A percentile compares a stretch with the other conserved stretches of the same genome.
phyloP scores from a whole-genome alignment of 345 rosid genomes.

The Gossypium arboreum region DNA sequence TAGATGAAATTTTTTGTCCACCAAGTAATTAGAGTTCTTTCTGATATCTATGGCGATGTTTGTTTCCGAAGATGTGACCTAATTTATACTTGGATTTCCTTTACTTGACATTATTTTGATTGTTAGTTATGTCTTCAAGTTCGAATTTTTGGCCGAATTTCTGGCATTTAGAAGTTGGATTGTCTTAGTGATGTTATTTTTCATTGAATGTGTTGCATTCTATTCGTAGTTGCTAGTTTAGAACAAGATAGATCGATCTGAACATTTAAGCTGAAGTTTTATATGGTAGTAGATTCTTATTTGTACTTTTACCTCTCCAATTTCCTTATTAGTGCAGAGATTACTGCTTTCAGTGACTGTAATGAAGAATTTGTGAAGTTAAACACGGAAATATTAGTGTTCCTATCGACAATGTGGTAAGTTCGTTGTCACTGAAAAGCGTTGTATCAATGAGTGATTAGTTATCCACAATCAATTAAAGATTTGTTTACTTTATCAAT shows the following conservation, averaged over 20 bases:
- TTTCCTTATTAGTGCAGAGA: constrained; percentile 46
- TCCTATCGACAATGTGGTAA: constrained; percentile 92
- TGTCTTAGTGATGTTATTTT: background rate
- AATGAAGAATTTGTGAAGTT: constrained; percentile 78
- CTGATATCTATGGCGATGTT: background rate
- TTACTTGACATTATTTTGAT: background rate
- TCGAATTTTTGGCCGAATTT: background rate
- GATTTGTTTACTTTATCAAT: background rate
- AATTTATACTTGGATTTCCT: background rate
- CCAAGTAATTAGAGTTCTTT: background rate
- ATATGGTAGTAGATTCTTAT: constrained; percentile 12
- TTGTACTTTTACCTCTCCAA: background rate
- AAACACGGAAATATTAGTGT: constrained; percentile 84
- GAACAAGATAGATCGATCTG: background rate
- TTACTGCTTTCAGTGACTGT: constrained; percentile 98
- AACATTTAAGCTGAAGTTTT: constrained; percentile 2
- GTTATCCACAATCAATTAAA: background rate
- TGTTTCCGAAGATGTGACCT: background rate
- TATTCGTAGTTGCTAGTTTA: background rate
- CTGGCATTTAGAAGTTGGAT: background rate
- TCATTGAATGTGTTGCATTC: too few species aligned
- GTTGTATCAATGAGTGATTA: background rate
- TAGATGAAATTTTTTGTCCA: too few species aligned
- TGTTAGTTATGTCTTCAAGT: constrained; percentile 5
- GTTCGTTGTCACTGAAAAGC: constrained; percentile 17